These are phyloP conservation scores for Phaeosphaeria sp. DNA, from an alignment of 2,329 filamentous ascomycete genomes.

Conservation along the genomic window DNA sequence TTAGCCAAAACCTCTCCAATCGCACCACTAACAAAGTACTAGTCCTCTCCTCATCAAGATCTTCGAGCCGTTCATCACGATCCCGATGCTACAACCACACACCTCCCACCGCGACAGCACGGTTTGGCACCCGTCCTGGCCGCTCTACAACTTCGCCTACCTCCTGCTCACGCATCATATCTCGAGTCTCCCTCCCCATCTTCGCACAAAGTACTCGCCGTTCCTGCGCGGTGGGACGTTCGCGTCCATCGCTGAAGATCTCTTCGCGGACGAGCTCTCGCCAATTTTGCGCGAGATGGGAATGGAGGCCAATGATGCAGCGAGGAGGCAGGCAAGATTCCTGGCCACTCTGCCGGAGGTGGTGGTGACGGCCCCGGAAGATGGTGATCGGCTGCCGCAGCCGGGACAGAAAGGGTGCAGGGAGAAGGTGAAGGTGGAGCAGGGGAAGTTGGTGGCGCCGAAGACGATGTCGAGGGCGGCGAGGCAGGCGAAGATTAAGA, in stretches of 20 bases:
- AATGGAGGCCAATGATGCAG: neutral
- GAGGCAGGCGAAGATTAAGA: neutral
- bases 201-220: neutral
- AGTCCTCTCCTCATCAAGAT: neutral
- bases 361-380: constrained; percentile 3
- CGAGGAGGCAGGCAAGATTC: neutral
- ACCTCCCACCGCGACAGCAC: neutral
- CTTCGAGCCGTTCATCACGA: too few relatives aligned
- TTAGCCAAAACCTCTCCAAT: neutral
- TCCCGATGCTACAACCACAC: neutral
- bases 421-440: neutral
- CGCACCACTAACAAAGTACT: neutral
- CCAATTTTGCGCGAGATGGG: neutral
- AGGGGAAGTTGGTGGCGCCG: constrained; percentile 1
- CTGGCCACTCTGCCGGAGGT: neutral
- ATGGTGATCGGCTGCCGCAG: constrained; percentile 1
- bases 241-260: neutral
- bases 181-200: neutral
- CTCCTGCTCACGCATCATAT: neutral
- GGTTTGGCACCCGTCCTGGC: neutral
- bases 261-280: neutral
- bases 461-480: neutral
- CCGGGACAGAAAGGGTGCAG: neutral
- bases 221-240: neutral
- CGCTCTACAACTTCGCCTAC: neutral